These are phyloP conservation scores for Petunia hybrid DNA, from an alignment of 305 asterid species.

Conservation along the genomic window DNA sequence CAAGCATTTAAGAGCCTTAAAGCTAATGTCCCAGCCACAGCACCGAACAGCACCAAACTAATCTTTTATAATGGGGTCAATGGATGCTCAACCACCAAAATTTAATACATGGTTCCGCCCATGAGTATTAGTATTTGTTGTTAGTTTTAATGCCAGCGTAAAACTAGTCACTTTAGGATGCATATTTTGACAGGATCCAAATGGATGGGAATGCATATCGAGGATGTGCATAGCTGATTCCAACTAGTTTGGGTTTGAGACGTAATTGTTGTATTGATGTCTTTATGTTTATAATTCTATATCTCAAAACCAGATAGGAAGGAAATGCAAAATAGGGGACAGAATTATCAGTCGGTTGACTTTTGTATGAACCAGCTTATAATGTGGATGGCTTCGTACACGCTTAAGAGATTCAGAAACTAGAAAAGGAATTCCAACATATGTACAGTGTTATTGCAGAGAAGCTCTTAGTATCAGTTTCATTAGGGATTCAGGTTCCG, in stretches of 20 bases:
- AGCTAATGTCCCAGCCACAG: no score
- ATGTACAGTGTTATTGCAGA: neutral
- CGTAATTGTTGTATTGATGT: neutral
- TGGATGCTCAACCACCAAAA: no score
- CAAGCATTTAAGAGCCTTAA: no score
- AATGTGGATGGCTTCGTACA: neutral
- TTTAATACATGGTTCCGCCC: no score
- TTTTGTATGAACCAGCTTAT: conserved; percentile 11
- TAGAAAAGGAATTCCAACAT: no score
- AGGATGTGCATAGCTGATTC: neutral
- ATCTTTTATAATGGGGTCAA: no score
- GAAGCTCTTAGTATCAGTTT: neutral
- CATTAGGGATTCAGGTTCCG: neutral
- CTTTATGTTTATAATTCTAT: neutral
- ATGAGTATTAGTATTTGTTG: neutral
- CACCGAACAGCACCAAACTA: no score
- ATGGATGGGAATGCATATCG: conserved; percentile 21
- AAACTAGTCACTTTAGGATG: neutral
- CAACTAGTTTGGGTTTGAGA: neutral
- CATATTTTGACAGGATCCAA: neutral
- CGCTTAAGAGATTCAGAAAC: no score
- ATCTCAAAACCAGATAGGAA: conserved; percentile 8
- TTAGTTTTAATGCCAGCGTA: no score
- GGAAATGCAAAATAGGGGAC: neutral
- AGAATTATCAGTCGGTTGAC: conserved; percentile 11